Percentiles rank a stretch among this genome's conserved stretches.
Conservation (phyloP, 1,284 basidiomycete genomes). For the Melampsora abietis-canadensis region DNA sequence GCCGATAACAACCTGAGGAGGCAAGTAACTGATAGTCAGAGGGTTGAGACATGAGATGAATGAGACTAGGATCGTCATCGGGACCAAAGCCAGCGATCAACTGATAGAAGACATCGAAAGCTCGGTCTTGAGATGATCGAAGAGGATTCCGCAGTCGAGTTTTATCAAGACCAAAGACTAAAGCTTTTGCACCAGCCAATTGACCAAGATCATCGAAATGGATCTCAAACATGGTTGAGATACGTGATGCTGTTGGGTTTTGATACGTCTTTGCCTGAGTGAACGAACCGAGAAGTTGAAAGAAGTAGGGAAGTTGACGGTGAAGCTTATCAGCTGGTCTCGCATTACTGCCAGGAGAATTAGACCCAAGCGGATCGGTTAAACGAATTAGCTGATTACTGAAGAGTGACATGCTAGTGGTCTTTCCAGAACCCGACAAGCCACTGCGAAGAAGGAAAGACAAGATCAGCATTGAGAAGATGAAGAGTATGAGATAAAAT, state of each 20-base stretch:
- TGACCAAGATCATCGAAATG: conserved; percentile 75
- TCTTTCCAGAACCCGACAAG: conserved; percentile 82
- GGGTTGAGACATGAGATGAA: conserved; percentile 69
- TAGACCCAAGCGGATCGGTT: conserved; percentile 54
- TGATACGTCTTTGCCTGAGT: conserved; percentile 61
- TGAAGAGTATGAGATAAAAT: conserved; percentile 28
- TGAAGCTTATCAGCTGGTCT: conserved; percentile 61
- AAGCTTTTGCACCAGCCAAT: conserved; percentile 71
- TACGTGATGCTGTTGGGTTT: conserved; percentile 82
- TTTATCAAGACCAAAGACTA: conserved; percentile 84
- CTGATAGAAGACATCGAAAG: conserved; percentile 50
- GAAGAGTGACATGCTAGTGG: conserved; percentile 69
- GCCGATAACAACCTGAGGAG: conserved; percentile 76
- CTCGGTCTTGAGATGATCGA: conserved; percentile 57
- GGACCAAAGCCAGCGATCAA: conserved; percentile 68
- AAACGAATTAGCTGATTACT: conserved; percentile 75
- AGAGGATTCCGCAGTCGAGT: conserved; percentile 61
- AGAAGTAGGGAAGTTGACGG: conserved; percentile 72
- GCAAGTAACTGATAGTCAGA: conserved; percentile 78
- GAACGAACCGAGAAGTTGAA: conserved; percentile 77
- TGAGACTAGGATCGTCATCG: conserved; percentile 71
- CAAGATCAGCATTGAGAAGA: conserved; percentile 11
- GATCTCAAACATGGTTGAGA: conserved; percentile 79
- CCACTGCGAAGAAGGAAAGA: conserved; percentile 60
- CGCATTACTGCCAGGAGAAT: conserved; percentile 15